Evolutionary conservation across 2,329 filamentous ascomycete species (phyloP).

Genomic region (Leptographium flavum): DNA sequence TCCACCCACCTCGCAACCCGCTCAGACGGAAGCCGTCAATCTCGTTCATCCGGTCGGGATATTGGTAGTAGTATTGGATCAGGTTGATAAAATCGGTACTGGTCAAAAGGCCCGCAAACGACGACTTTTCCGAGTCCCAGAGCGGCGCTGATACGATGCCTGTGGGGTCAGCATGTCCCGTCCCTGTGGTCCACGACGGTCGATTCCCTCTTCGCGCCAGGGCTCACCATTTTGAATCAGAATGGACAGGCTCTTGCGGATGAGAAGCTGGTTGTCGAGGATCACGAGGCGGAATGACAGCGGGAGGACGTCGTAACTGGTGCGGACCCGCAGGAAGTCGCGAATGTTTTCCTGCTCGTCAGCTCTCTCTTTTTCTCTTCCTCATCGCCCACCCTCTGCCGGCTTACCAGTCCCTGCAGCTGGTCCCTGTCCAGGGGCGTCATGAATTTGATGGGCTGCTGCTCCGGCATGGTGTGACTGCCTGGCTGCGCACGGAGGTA

Average conservation of each 20-base stretch:
- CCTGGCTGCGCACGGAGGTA: slow-evolving; percentile 33
- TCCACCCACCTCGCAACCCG: slow-evolving; percentile 61
- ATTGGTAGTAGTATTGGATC: slow-evolving; percentile 98
- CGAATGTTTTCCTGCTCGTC: slow-evolving; percentile 27
- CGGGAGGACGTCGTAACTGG: slow-evolving; percentile 93
- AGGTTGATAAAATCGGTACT: slow-evolving; percentile 98
- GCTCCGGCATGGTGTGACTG: slow-evolving; percentile 26
- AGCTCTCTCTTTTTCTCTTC: too few relatives aligned
- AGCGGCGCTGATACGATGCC: slow-evolving; percentile 94
- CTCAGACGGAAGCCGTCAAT: slow-evolving; percentile 90
- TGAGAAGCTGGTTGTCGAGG: slow-evolving; percentile 85
- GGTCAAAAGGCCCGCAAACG: slow-evolving; percentile 86
- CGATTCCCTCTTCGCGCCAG: too few relatives aligned
- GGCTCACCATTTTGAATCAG: slow-evolving; percentile 81
- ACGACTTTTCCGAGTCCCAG: slow-evolving; percentile 88
- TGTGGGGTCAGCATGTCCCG: slow-evolving; percentile 29
- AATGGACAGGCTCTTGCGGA: slow-evolving; percentile 94
- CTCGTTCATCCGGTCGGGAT: slow-evolving; percentile 74
- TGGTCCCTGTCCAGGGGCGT: slow-evolving; percentile 62
- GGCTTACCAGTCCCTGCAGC: slow-evolving; percentile 61
- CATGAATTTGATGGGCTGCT: slow-evolving; percentile 23
- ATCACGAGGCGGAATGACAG: slow-evolving; percentile 92
- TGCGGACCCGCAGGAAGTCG: slow-evolving; percentile 90
- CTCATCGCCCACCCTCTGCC: too few relatives aligned
- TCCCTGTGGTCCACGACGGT: too few relatives aligned